phyloP scores from a whole-genome alignment of 225 moss, liverwort and hornwort species.

The Pseudoscleropodium purum region DNA sequence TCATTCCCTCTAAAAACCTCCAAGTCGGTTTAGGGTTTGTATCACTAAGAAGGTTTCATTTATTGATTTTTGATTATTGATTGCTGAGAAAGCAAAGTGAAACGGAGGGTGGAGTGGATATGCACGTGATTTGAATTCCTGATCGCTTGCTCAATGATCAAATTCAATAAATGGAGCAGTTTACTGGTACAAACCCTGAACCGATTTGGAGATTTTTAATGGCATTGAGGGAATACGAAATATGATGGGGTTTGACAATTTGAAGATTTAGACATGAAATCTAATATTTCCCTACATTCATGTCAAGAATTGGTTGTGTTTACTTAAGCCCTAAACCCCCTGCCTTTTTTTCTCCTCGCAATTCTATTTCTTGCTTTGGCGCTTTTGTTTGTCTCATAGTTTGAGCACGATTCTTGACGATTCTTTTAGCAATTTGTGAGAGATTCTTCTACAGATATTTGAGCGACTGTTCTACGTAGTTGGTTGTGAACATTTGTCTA shows the following conservation, averaged over 20 bases:
- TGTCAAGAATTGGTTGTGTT: neutral
- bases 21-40: too few relatives aligned
- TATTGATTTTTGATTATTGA: too few relatives aligned
- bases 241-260: neutral
- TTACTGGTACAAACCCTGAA: too few relatives aligned
- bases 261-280: neutral
- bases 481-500: neutral
- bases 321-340: neutral
- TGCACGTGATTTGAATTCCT: too few relatives aligned
- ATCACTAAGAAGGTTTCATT: too few relatives aligned
- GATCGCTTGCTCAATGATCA: too few relatives aligned
- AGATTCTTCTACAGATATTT: neutral
- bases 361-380: neutral
- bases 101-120: too few relatives aligned
- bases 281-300: neutral
- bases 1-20: too few relatives aligned
- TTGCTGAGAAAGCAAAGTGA: too few relatives aligned
- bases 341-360: neutral
- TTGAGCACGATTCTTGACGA: neutral
- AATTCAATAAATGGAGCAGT: too few relatives aligned
- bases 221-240: neutral
- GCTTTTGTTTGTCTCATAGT: neutral
- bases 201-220: too few relatives aligned
- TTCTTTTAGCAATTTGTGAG: neutral
- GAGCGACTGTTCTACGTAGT: neutral